Evolutionary conservation across 805 yeast genomes (phyloP).

Genomic region (Kodamaea hsintzibuensis): DNA sequence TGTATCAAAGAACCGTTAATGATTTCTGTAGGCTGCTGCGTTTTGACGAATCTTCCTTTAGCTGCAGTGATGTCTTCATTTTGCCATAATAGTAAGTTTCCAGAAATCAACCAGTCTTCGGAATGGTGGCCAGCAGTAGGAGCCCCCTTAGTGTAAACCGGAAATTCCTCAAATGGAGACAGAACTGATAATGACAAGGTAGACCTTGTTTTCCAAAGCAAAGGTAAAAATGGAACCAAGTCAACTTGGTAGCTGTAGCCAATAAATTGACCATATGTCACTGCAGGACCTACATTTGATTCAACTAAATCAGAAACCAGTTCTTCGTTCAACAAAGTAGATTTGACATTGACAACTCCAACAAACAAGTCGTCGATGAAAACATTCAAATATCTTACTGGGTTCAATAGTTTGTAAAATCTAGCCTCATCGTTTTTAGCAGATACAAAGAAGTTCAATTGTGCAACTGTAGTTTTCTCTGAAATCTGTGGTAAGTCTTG

Average conservation of each 20-base stretch:
- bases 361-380: constrained; percentile 22
- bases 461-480: constrained; percentile 23
- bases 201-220: constrained; percentile 24
- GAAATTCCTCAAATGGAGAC: constrained; percentile 21
- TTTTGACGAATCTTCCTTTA: not conserved
- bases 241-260: constrained; percentile 29
- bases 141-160: not conserved
- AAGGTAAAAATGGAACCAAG: constrained; percentile 25
- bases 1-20: not conserved
- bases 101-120: constrained; percentile 2
- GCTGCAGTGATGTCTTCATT: not conserved
- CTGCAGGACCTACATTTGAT: constrained; percentile 24
- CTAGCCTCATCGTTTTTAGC: constrained; percentile 27
- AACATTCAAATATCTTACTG: constrained; percentile 26
- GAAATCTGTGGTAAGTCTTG: not conserved
- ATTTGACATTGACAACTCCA: constrained; percentile 26
- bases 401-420: constrained; percentile 19
- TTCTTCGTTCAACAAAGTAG: constrained; percentile 22
- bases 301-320: constrained; percentile 16
- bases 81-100: constrained; percentile 1
- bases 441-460: constrained; percentile 25
- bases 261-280: constrained; percentile 25
- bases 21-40: not conserved
- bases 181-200: constrained; percentile 24
- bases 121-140: not conserved